Evolutionary conservation across 2,329 filamentous ascomycete species (phyloP).

Genomic region (Fusarium sterilihyphosum): DNA sequence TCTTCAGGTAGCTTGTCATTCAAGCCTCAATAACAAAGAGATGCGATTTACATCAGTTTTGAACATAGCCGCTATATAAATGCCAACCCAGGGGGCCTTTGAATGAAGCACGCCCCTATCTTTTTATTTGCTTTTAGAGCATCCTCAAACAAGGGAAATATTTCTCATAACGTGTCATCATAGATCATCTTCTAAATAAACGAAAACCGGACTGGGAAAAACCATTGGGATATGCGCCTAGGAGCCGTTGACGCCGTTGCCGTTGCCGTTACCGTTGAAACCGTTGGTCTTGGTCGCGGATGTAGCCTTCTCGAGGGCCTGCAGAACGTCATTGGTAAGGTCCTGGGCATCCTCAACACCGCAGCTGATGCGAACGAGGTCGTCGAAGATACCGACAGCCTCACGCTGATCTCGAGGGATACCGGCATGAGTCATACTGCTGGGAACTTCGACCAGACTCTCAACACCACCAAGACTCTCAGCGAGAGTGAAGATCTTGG

Average conservation of each 20-base stretch:
- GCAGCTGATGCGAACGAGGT: slow-evolving; percentile 91
- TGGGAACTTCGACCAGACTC: slow-evolving; percentile 89
- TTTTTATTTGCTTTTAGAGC: slow-evolving; percentile 26
- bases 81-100: slow-evolving; percentile 16
- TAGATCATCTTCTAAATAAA: slow-evolving; percentile 23
- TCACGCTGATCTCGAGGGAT: slow-evolving; percentile 92
- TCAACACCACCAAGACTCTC: slow-evolving; percentile 94
- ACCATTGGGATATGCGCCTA: slow-evolving; percentile 15
- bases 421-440: slow-evolving; percentile 96
- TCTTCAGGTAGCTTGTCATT: slow-evolving; percentile 34
- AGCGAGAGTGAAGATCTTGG: slow-evolving; percentile 90
- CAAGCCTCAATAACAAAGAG: slow-evolving; percentile 33
- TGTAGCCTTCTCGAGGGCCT: slow-evolving; percentile 83
- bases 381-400: slow-evolving; percentile 92
- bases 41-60: slow-evolving; percentile 28
- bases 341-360: slow-evolving; percentile 93
- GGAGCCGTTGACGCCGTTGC: slow-evolving; percentile 39
- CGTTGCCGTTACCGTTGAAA: slow-evolving; percentile 33
- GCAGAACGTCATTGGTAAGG: slow-evolving; percentile 81
- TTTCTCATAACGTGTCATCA: slow-evolving; percentile 36
- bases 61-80: slow-evolving; percentile 33
- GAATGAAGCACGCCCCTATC: slow-evolving; percentile 9
- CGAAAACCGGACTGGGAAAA: slow-evolving; percentile 1
- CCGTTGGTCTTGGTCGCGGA: slow-evolving; percentile 46
- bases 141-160: slow-evolving; percentile 19